A percentile compares a stretch with the other conserved stretches of the same genome.
Conservation (phyloP, 2,329 filamentous ascomycete species). For the Stachybotrys echinatus region DNA sequence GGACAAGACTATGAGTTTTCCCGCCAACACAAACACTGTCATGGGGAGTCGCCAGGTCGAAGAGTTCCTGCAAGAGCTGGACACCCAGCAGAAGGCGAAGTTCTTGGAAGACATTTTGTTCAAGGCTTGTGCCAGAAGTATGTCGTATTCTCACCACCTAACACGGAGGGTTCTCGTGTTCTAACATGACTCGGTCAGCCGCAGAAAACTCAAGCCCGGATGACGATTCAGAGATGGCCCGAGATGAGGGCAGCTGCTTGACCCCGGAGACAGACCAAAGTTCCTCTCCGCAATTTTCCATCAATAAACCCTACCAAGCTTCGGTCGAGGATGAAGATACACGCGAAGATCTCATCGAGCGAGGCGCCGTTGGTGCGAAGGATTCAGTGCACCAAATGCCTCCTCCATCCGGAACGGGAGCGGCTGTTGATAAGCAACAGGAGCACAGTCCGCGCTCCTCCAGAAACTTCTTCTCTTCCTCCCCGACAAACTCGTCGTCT, state of each 20-base stretch:
- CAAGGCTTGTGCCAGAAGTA: too few relatives aligned
- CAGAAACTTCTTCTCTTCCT: conserved; percentile 1
- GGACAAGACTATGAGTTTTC: not conserved
- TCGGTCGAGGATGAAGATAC: conserved; percentile 12
- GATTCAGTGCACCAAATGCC: not conserved
- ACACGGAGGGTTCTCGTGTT: too few relatives aligned
- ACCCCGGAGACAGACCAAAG: conserved; percentile 14
- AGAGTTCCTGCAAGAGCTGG: not conserved
- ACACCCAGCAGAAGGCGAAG: not conserved
- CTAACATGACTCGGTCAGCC: too few relatives aligned
- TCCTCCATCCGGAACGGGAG: not conserved
- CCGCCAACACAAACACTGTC: not conserved
- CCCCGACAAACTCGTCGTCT: conserved; percentile 7
- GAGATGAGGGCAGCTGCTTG: not conserved
- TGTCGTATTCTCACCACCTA: too few relatives aligned
- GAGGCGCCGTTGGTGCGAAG: not conserved
- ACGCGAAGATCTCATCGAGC: not conserved
- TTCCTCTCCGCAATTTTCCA: not conserved
- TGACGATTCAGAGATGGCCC: not conserved
- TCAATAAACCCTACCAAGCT: conserved; percentile 8
- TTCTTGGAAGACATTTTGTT: not conserved
- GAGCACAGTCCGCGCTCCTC: not conserved
- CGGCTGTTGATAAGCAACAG: not conserved
- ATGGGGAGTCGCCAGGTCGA: not conserved
- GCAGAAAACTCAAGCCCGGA: not conserved